Conservation (phyloP, 805 yeast genomes). For the Priceomyces medius region DNA sequence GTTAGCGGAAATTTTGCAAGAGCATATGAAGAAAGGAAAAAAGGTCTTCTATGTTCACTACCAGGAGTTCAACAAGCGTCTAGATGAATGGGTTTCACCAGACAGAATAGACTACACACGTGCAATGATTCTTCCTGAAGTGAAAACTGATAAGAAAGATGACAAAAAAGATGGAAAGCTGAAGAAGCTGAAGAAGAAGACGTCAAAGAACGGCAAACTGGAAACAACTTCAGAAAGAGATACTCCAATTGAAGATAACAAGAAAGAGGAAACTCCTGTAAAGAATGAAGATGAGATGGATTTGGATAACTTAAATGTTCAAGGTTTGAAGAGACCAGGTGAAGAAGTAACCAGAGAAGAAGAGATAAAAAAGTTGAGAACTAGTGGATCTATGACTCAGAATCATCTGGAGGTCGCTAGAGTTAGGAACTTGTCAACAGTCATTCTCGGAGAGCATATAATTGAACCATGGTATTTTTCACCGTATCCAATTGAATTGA, state of each 20-base stretch:
- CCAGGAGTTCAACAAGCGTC: constrained; percentile 89
- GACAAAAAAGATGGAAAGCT: constrained; percentile 34
- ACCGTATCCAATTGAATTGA: constrained; percentile 92
- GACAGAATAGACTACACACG: constrained; percentile 70
- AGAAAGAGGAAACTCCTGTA: constrained; percentile 23
- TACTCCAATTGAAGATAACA: constrained; percentile 27
- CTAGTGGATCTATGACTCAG: constrained; percentile 98
- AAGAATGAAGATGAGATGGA: constrained; percentile 71
- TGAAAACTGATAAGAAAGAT: constrained; percentile 49
- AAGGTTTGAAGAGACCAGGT: constrained; percentile 64
- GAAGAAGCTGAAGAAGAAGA: constrained; percentile 21
- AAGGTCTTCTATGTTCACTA: constrained; percentile 90
- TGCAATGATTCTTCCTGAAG: constrained; percentile 71
- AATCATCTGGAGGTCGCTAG: constrained; percentile 80
- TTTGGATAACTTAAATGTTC: constrained; percentile 79
- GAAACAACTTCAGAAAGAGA: constrained; percentile 13
- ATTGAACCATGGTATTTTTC: constrained; percentile 99
- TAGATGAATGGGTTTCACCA: constrained; percentile 89
- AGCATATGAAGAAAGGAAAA: constrained; percentile 71
- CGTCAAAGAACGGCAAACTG: constrained; percentile 2
- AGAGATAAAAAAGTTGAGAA: constrained; percentile 86
- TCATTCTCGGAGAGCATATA: constrained; percentile 84
- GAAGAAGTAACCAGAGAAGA: constrained; percentile 83
- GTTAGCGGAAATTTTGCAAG: constrained; percentile 80
- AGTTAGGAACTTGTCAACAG: constrained; percentile 76